Evolutionary conservation across 1,139 yeast genomes (phyloP), one percentile per base, ranked within the genome.

Genomic region (Taphrina populina): DNA sequence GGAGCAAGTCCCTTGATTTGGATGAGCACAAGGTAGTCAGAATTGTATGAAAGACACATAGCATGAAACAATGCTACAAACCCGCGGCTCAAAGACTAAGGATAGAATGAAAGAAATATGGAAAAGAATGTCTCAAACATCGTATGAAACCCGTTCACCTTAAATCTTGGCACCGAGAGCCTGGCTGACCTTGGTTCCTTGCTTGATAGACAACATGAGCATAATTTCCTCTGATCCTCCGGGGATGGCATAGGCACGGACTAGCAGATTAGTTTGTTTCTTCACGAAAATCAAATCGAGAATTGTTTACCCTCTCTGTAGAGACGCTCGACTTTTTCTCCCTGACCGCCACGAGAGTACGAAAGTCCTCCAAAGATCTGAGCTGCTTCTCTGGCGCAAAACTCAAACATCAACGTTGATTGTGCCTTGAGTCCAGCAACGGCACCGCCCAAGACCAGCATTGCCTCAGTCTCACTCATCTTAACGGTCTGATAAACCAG

Each of bases 201-300:
- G 57, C 41, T 44, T 52, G 43, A 73, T 70, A 23, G 73, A 65
- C 57, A 73, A 64, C 54, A 73, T 76, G 32, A 72, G 66, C 76
- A 73, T 73, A 57, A 73, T 73, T 62, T 73, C 76, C 62, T 73
- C 76, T 13, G 76, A 72, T 4, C 76, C 76, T 45, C 76, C 76
- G 10, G 76, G 76, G 54, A 73, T 73, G 26, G 49, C 40, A 17
- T 41, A 41, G 3, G 75, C 74, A 59, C 69, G 69, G n/a, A 24
- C 34, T 26, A 24, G 23, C 24, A 21, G 11, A n/a, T 45, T 21
- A 33, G 40, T 24, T n/a, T 26, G 7, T 36, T 10, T 36, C 13
- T 24, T 19, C 8, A n/a, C 32, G 15, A 10, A 17, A n/a, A 39
- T 6, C 8, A 10, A 11, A n/a, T 6, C 13, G 34, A 26, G 15